Evolutionary conservation across 495 filamentous ascomycete genomes (phyloP), one percentile per base, ranked within the genome.

Genomic region (Aspergillus affinis): DNA sequence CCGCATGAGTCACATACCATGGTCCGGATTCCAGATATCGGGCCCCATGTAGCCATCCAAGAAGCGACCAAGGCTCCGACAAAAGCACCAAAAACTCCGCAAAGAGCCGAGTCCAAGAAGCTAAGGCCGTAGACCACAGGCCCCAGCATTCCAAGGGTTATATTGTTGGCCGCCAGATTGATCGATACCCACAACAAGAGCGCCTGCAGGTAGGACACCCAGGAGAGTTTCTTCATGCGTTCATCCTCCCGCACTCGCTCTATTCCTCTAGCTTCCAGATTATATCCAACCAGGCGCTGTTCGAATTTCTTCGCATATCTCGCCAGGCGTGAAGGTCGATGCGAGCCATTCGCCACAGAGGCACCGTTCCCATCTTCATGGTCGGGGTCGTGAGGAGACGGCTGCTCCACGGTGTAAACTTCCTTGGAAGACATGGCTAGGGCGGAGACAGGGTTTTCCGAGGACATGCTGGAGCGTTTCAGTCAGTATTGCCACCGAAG

Each of bases 91-190:
- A 91, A 85, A 2, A 88, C 79, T 54, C 86, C 84, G 69, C 84
- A 88, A 4, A 91, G 67, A 4, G 83, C 77, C 29, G 85, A 80
- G 69, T 92, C 90, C 27, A 70, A 65, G 65, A 92, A 91, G 36
- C 85, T 85, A 8, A 93, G 78, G 0, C 77, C 77, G 69, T 85
- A 92, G n/a, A 90, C 79, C 2, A 82, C 77, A 17, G 88, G 87
- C 0, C 86, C 89, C 15, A 93, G 78, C 78, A 91, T 86, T 2
- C 87, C 90, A 8, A 90, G 77, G 0, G 88, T 88, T 57, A 91
- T 83, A 69, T 92, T 92, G 71, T 90, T 90, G 50, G 87, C 84
- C 0, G 88, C 86, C 32, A 91, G 77, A 67, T 93, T 93, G 74
- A 91, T 82, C 1, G 86, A 87, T 58, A 90, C 78, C 90, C 90